Evolutionary conservation across 2,329 filamentous ascomycete species (phyloP), one percentile per base, ranked within the genome.

Genomic region (Fusarium subglutinans): DNA sequence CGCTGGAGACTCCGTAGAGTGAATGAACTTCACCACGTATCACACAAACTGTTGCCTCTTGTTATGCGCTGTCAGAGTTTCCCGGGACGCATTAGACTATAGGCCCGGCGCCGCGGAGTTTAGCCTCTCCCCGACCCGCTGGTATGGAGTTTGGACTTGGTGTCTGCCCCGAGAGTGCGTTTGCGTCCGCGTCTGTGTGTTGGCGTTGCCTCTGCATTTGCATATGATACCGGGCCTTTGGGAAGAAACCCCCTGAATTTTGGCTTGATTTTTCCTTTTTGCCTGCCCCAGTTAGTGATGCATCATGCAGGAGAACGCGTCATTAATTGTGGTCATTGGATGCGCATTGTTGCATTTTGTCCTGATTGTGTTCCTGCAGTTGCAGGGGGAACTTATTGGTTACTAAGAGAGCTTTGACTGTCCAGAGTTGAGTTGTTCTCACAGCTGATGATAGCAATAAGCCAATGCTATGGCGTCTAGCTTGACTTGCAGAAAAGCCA

Each of bases 291-390:
- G 56, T 51, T 60, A 37, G 50, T 59, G 63, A 74, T 76, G 69
- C 72, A 74, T 62, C 67, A 78, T 77, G 77, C 74, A 78, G 72
- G 76, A 77, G 74, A 63, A 62, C 66, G 72, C 75, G 64, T 71
- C 62, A 61, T 55, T 35, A 51, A 50, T 54, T 54, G 40, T 53
- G 26, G 48, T 41, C 35, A 55, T 71, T 70, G 43, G 60, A 41
- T 67, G 67, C 33, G 41, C 43, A 53, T 55, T 60, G 55, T 62
- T 55, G 33, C 54, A 73, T 69, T 55, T 20, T 30, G 50, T 53
- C 58, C 33, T 43, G 28, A 41, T 40, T n/a, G 40, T 60, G 51
- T 66, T 66, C 38, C 65, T 63, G 56, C 56, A 45, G 57, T 40
- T 35, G 30, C 33, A 50, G 28, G 55, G 53, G 33, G 28, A 22